These are phyloP conservation scores for Xylariaceae sp. DNA, from an alignment of 2,329 filamentous ascomycete genomes.

Conservation along the genomic window DNA sequence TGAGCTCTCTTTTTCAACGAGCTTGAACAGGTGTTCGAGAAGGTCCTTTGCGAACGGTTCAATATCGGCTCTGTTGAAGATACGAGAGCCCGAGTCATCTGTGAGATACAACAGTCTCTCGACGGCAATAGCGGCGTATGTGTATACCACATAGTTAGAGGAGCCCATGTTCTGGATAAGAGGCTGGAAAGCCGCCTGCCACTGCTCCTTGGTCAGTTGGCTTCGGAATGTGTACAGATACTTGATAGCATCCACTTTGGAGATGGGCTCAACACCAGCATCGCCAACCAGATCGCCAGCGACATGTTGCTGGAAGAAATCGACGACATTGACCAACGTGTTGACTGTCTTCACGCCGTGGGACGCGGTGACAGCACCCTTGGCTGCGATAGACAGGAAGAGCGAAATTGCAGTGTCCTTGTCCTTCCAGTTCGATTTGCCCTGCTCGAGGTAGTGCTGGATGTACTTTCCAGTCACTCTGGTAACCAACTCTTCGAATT, in stretches of 20 bases:
- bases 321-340: slow-evolving; percentile 77
- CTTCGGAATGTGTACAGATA: slow-evolving; percentile 96
- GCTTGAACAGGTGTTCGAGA: slow-evolving; percentile 79
- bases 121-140: slow-evolving; percentile 94
- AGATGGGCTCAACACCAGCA: slow-evolving; percentile 67
- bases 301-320: slow-evolving; percentile 92
- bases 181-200: slow-evolving; percentile 82
- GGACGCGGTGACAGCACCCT: slow-evolving; percentile 77
- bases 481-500: slow-evolving; percentile 81
- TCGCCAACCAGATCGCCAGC: slow-evolving; percentile 78
- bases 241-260: slow-evolving; percentile 97
- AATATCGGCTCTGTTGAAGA: slow-evolving; percentile 77
- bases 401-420: slow-evolving; percentile 98
- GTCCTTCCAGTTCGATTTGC: slow-evolving; percentile 84
- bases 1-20: slow-evolving; percentile 79
- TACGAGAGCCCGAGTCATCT: slow-evolving; percentile 66
- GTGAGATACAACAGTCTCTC: slow-evolving; percentile 84
- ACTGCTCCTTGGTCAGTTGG: slow-evolving; percentile 85
- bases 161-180: slow-evolving; percentile 88
- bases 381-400: slow-evolving; percentile 89
- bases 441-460: slow-evolving; percentile 75
- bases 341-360: slow-evolving; percentile 92
- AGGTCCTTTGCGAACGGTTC: slow-evolving; percentile 79
- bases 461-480: slow-evolving; percentile 84
- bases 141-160: slow-evolving; percentile 93